These are phyloP conservation scores for Gossypium ekmanianum DNA, from an alignment of 345 rosid species.

Conservation along the genomic window DNA sequence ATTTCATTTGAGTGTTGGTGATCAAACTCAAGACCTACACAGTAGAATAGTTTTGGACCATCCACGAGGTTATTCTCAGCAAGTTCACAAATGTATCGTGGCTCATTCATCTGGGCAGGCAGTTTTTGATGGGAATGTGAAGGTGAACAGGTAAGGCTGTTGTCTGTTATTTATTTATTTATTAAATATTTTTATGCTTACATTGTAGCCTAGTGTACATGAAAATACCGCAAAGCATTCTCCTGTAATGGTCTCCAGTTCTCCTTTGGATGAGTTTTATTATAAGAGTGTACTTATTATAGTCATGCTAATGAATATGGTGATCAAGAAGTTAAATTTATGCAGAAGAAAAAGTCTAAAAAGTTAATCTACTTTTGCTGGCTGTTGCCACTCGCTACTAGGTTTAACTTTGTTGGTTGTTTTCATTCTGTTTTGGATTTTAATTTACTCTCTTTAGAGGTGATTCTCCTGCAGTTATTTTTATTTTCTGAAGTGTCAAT, in stretches of 20 bases:
- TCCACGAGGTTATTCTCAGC: constrained; percentile 73
- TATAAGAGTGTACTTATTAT: not conserved
- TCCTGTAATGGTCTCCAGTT: not conserved
- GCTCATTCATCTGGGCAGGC: constrained; percentile 90
- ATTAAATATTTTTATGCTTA: not conserved
- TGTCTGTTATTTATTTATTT: not conserved
- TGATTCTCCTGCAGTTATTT: not conserved
- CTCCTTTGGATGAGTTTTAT: not conserved
- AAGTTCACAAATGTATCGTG: constrained; percentile 92
- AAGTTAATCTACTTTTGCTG: not conserved
- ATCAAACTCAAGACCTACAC: constrained; percentile 87
- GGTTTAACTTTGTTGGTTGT: not conserved
- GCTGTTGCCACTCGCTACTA: not conserved
- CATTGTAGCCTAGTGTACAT: not conserved
- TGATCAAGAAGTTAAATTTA: not conserved
- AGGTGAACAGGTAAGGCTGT: constrained; percentile 68
- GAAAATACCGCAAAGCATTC: not conserved
- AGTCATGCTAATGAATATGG: not conserved
- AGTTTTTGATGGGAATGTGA: constrained; percentile 85
- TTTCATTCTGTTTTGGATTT: not conserved
- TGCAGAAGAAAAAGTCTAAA: not conserved
- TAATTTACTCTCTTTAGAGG: not conserved
- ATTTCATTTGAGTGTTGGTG: constrained; percentile 62
- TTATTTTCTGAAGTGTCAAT: not conserved
- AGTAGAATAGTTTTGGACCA: constrained; percentile 81